Evolutionary conservation across 345 rosid genomes (phyloP).

Genomic region (Salix caprea): DNA sequence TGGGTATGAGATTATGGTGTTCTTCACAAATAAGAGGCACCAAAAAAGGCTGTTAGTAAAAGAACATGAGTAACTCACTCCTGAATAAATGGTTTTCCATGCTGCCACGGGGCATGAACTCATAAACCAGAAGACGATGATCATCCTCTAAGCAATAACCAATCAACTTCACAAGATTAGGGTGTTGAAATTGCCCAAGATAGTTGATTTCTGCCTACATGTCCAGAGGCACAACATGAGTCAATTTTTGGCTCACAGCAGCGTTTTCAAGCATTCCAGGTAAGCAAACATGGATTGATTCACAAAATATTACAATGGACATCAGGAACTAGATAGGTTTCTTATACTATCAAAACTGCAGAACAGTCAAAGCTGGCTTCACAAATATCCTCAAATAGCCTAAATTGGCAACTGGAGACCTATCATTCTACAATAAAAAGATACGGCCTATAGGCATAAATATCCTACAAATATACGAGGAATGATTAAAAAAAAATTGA

Average conservation of each 20-base stretch:
- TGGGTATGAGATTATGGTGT: background rate
- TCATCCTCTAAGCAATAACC: constrained; percentile 38
- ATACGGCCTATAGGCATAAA: background rate
- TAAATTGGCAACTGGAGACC: too few relatives aligned
- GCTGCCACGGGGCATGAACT: constrained; percentile 32
- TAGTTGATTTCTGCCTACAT: constrained; percentile 33
- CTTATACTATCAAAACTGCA: background rate
- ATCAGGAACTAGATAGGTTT: background rate
- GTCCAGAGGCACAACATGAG: constrained; percentile 10
- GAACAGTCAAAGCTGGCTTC: too few relatives aligned
- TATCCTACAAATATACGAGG: background rate
- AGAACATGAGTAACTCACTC: constrained; percentile 19
- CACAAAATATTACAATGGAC: background rate
- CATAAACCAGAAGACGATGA: constrained; percentile 29
- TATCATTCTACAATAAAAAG: too few relatives aligned
- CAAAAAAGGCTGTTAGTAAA: background rate
- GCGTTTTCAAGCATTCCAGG: background rate
- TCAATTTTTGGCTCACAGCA: background rate
- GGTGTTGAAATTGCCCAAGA: constrained; percentile 32
- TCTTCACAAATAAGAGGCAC: background rate
- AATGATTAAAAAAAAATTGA: background rate
- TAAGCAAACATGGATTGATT: background rate
- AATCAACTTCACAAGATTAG: constrained; percentile 30
- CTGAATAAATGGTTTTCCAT: constrained; percentile 36
- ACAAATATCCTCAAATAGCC: too few relatives aligned